These are phyloP conservation scores for Marvania coccoides DNA, from an alignment of 139 green algal species.

Conservation along the genomic window DNA sequence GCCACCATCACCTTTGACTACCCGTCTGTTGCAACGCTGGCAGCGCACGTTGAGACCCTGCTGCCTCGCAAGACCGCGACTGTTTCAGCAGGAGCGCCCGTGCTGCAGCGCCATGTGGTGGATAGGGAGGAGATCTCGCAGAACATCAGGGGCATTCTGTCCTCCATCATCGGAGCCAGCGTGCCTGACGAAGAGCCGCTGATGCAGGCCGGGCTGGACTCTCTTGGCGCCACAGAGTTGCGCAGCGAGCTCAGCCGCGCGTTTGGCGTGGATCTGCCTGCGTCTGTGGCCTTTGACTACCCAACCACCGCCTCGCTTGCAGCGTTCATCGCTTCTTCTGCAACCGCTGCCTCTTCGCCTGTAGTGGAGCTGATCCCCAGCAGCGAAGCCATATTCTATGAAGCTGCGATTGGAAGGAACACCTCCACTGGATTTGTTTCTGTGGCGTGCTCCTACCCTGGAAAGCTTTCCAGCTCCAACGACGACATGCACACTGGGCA, in stretches of 20 bases:
- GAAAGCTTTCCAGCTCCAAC: not conserved
- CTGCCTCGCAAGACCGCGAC: not conserved
- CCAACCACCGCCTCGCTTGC: slow-evolving; percentile 36
- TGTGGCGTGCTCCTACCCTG: not conserved
- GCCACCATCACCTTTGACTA: slow-evolving; percentile 50
- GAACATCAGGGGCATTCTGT: too few species aligned
- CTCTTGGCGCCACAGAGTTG: slow-evolving; percentile 31
- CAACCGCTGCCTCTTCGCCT: not conserved
- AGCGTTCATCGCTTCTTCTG: not conserved
- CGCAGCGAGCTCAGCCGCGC: slow-evolving; percentile 2
- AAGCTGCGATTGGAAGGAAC: not conserved
- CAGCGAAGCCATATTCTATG: not conserved
- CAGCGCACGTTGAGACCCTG: not conserved
- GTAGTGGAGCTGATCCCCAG: not conserved
- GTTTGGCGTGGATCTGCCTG: slow-evolving; percentile 21
- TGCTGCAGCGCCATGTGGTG: not conserved
- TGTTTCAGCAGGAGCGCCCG: not conserved
- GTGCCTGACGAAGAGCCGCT: not conserved
- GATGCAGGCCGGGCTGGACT: slow-evolving; percentile 34
- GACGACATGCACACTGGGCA: not conserved
- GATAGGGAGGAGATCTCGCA: too few species aligned
- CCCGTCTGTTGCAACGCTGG: slow-evolving; percentile 35
- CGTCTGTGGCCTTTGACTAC: slow-evolving; percentile 47
- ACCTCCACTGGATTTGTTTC: not conserved
- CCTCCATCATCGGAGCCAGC: not conserved